phyloP scores from a whole-genome alignment of 2,329 filamentous ascomycete genomes.

The Clarireedia homoeocarpa region DNA sequence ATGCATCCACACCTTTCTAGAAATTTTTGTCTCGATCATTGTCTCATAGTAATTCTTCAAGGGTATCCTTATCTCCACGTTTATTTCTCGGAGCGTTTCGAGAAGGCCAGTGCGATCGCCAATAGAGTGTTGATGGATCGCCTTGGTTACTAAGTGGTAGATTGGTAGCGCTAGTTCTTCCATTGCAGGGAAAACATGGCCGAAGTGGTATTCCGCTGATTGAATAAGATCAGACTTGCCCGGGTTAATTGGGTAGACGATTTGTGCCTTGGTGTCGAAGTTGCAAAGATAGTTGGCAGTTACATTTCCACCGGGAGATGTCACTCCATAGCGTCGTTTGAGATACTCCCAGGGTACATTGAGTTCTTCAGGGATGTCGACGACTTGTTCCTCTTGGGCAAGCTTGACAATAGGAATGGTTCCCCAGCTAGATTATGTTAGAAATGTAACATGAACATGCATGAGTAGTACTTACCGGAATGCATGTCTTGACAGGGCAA shows the following conservation, averaged over 20 bases:
- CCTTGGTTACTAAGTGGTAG: conserved; percentile 2
- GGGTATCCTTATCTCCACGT: conserved; percentile 18
- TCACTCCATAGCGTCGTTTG: conserved; percentile 28
- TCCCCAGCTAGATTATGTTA: conserved; percentile 24
- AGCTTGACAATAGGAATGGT: conserved; percentile 30
- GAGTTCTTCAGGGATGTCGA: conserved; percentile 29
- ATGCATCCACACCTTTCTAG: conserved; percentile 28
- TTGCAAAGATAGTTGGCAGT: conserved; percentile 30
- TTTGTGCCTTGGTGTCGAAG: conserved; percentile 24
- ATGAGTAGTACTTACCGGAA: conserved; percentile 21
- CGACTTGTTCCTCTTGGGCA: conserved; percentile 28
- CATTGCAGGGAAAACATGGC: conserved; percentile 26
- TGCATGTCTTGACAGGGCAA: conserved; percentile 29
- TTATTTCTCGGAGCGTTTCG: conserved; percentile 1
- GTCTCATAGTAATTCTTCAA: conserved; percentile 26
- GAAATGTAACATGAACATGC: background rate
- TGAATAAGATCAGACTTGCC: conserved; percentile 24
- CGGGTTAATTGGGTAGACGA: conserved; percentile 28
- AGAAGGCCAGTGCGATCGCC: conserved; percentile 2
- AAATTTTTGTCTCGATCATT: conserved; percentile 25
- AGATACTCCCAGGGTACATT: conserved; percentile 28
- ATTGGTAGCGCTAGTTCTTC: conserved; percentile 17
- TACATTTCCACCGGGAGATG: conserved; percentile 29
- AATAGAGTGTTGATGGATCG: conserved; percentile 1
- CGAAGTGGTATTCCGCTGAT: conserved; percentile 29